A percentile compares a stretch with the other conserved stretches of the same genome.
phyloP scores from a whole-genome alignment of 2,329 filamentous ascomycete species.

The Penicillium frequentans region DNA sequence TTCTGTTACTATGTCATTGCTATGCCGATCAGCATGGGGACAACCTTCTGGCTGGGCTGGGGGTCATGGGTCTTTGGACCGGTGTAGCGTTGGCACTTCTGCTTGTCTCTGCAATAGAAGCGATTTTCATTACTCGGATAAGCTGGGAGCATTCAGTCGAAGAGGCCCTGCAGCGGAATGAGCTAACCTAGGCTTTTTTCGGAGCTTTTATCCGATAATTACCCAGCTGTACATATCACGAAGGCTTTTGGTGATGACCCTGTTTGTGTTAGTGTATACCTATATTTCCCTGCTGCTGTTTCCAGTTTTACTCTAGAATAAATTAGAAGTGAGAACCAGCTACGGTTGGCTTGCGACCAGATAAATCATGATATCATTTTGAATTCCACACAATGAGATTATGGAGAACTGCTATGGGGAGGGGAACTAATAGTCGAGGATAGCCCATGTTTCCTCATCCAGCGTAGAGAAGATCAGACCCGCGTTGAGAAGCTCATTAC shows the following conservation, averaged over 20 bases:
- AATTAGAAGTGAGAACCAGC: not conserved
- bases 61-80: slow-evolving; percentile 76
- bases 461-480: slow-evolving; percentile 87
- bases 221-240: not conserved
- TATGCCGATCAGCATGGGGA: slow-evolving; percentile 76
- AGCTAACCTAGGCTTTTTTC: slow-evolving; percentile 10
- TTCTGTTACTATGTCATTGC: slow-evolving; percentile 84
- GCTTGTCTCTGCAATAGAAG: slow-evolving; percentile 57
- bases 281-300: too few species aligned
- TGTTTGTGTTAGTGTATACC: not conserved
- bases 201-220: not conserved
- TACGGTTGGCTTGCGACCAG: not conserved
- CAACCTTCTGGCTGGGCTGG: slow-evolving; percentile 76
- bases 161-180: slow-evolving; percentile 60
- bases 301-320: not conserved
- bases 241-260: not conserved
- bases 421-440: slow-evolving; percentile 59
- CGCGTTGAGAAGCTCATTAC: slow-evolving; percentile 73
- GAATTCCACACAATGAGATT: slow-evolving; percentile 7
- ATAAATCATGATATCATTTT: slow-evolving; percentile 28
- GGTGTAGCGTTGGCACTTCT: slow-evolving; percentile 72
- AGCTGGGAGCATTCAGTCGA: slow-evolving; percentile 62
- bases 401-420: not conserved
- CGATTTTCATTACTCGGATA: slow-evolving; percentile 55
- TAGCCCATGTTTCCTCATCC: slow-evolving; percentile 88